Conservation (phyloP, 148 eudicot species). For the Camellia lanceoleosa region DNA sequence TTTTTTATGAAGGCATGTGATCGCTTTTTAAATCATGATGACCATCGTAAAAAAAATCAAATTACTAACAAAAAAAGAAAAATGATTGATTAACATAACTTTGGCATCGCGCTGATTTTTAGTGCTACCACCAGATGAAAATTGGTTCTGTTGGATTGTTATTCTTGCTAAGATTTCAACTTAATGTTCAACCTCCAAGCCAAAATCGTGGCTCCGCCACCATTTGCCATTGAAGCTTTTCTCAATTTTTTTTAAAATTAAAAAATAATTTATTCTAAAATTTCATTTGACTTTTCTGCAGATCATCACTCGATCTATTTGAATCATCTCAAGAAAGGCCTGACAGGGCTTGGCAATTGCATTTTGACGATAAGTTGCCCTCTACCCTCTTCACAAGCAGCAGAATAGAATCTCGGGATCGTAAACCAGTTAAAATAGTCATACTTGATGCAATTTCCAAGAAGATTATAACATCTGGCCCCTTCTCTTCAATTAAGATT, state of each 20-base stretch:
- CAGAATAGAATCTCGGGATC: slow-evolving; percentile 41
- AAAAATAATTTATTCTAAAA: background rate
- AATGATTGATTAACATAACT: too few species aligned
- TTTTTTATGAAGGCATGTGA: too few species aligned
- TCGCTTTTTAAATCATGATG: too few species aligned
- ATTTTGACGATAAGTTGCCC: slow-evolving; percentile 43
- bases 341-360: slow-evolving; percentile 44
- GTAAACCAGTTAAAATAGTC: slow-evolving; percentile 40
- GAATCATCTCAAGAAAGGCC: slow-evolving; percentile 39
- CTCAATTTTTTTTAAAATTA: background rate
- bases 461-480: slow-evolving; percentile 34
- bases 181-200: too few species aligned
- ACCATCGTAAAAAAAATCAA: too few species aligned
- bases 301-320: slow-evolving; percentile 32
- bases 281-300: slow-evolving; percentile 14
- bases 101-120: too few species aligned
- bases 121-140: too few species aligned
- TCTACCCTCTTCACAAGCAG: slow-evolving; percentile 57
- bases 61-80: too few species aligned
- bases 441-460: slow-evolving; percentile 48
- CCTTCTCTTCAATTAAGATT: slow-evolving; percentile 48
- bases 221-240: background rate
- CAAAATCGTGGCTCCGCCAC: too few species aligned
- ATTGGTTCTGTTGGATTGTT: too few species aligned
- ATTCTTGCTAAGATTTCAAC: too few species aligned